phyloP scores from a whole-genome alignment of 2,329 filamentous ascomycete species.

The Colletotrichum spinosum region DNA sequence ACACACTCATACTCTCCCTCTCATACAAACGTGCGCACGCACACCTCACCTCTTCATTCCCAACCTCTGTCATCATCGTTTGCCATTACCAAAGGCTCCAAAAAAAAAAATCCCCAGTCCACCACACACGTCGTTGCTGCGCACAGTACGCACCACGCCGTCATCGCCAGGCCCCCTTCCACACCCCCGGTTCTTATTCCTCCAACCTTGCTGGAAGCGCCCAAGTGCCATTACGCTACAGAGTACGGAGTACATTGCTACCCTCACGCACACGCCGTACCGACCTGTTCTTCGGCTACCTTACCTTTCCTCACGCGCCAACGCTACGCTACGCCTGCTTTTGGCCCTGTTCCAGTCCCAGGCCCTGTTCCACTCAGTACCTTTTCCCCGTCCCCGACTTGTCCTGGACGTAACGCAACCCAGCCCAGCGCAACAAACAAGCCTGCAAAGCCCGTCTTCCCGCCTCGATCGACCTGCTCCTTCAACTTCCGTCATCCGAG shows the following conservation, averaged over 20 bases:
- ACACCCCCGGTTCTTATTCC: slow-evolving; percentile 20
- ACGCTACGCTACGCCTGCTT: slow-evolving; percentile 9
- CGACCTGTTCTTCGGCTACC: slow-evolving; percentile 6
- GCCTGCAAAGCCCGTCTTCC: slow-evolving; percentile 26
- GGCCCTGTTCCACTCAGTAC: too few species aligned
- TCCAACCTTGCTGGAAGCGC: slow-evolving; percentile 26
- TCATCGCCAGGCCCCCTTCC: slow-evolving; percentile 31
- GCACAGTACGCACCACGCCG: slow-evolving; percentile 22
- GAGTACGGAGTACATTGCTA: neutral
- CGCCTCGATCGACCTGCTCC: slow-evolving; percentile 31
- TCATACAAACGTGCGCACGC: neutral
- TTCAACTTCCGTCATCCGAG: slow-evolving; percentile 37
- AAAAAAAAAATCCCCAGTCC: too few species aligned
- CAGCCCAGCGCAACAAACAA: slow-evolving; percentile 8
- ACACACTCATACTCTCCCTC: neutral
- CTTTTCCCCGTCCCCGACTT: too few species aligned
- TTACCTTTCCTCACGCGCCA: neutral
- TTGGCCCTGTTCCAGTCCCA: slow-evolving; percentile 11
- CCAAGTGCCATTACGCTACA: slow-evolving; percentile 8
- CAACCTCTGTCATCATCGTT: slow-evolving; percentile 33
- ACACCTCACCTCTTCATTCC: slow-evolving; percentile 14
- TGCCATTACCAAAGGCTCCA: slow-evolving; percentile 2
- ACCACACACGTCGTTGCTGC: slow-evolving; percentile 2
- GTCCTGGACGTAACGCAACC: too few species aligned
- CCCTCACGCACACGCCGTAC: neutral